These are phyloP conservation scores for Pleurotus ostreatus DNA, from an alignment of 768 basidiomycete species.

Conservation along the genomic window DNA sequence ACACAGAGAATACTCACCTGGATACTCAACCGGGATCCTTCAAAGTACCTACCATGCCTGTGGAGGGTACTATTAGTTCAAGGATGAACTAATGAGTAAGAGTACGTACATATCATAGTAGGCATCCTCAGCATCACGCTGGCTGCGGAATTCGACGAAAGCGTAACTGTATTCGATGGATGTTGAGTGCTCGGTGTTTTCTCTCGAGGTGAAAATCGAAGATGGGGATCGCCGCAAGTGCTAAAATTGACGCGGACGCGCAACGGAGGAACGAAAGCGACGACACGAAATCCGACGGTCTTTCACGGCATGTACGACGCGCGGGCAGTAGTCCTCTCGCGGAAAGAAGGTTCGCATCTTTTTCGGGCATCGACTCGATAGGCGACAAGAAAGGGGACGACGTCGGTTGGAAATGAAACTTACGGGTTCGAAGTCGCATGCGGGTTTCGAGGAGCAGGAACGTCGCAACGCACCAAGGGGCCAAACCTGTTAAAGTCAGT, in stretches of 20 bases:
- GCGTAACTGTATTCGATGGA: constrained; percentile 64
- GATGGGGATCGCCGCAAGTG: constrained; percentile 23
- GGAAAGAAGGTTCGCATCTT: constrained; percentile 14
- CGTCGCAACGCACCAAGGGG: constrained; percentile 83
- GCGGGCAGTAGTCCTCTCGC: constrained; percentile 11
- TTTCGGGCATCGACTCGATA: constrained; percentile 19
- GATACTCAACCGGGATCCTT: constrained; percentile 70
- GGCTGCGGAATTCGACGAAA: constrained; percentile 79
- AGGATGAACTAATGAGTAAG: background rate
- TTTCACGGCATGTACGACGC: constrained; percentile 1
- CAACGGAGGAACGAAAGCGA: constrained; percentile 17
- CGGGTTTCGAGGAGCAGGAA: constrained; percentile 81
- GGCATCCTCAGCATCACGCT: constrained; percentile 77
- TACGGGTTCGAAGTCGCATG: constrained; percentile 76
- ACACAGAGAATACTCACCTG: constrained; percentile 42
- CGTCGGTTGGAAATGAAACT: constrained; percentile 37
- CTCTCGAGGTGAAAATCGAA: constrained; percentile 25
- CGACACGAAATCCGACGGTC: constrained; percentile 18
- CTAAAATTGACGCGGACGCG: constrained; percentile 13
- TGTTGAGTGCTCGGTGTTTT: constrained; percentile 54
- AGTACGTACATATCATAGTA: constrained; percentile 74
- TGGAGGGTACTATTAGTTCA: background rate
- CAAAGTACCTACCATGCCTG: constrained; percentile 76
- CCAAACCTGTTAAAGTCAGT: constrained; percentile 52
- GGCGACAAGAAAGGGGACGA: constrained; percentile 16